Percentiles rank a stretch among this genome's conserved stretches.
phyloP scores from a whole-genome alignment of 768 basidiomycete genomes.

The Chlorophyllum brunneum region DNA sequence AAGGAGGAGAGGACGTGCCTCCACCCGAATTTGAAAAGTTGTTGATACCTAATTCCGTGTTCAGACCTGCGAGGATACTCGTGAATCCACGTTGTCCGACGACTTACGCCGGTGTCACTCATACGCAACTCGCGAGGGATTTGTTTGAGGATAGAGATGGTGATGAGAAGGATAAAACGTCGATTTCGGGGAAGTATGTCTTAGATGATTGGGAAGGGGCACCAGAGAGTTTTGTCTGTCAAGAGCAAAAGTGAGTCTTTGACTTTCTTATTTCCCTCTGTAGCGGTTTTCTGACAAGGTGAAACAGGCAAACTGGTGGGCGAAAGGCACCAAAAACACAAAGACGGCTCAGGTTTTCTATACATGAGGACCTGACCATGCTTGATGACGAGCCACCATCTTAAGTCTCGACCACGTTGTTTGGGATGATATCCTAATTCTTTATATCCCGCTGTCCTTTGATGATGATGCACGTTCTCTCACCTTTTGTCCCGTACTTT shows the following conservation, averaged over 20 bases:
- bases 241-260: slow-evolving; percentile 75
- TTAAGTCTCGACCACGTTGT: too few relatives aligned
- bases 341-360: slow-evolving; percentile 76
- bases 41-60: slow-evolving; percentile 83
- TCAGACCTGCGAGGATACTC: slow-evolving; percentile 85
- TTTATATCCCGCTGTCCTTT: too few relatives aligned
- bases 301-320: slow-evolving; percentile 76
- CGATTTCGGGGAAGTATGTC: slow-evolving; percentile 65
- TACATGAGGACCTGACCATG: slow-evolving; percentile 62
- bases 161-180: slow-evolving; percentile 49
- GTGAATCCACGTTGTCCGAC: slow-evolving; percentile 97
- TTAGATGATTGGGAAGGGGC: slow-evolving; percentile 96
- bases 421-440: too few relatives aligned
- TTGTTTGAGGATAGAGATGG: slow-evolving; percentile 85
- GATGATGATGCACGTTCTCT: too few relatives aligned
- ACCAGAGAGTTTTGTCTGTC: slow-evolving; percentile 97
- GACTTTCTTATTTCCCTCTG: neutral
- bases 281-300: neutral
- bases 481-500: too few relatives aligned
- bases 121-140: slow-evolving; percentile 93
- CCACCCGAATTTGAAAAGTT: slow-evolving; percentile 36
- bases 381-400: slow-evolving; percentile 7
- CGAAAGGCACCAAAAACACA: slow-evolving; percentile 87
- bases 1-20: slow-evolving; percentile 42
- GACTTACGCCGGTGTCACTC: slow-evolving; percentile 96